Base-by-base conservation (phyloP, 208 protist species). In the Porcisia deanei region DNA sequence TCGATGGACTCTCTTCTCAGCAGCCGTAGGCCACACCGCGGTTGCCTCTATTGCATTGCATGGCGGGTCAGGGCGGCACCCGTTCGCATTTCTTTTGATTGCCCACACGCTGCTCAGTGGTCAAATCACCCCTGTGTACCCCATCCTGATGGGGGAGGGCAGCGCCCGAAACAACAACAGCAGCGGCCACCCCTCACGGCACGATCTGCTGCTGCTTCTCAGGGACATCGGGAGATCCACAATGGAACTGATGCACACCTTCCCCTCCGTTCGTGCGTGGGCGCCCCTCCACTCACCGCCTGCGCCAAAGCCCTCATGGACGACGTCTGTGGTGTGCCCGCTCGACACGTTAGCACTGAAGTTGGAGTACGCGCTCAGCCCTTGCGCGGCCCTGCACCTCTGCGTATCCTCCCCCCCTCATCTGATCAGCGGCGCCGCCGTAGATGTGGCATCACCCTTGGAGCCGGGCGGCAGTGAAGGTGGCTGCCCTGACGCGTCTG, bases 21-120 rank as follows among this genome's bases (percentile, higher is more conserved):
- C 78, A 22, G 57, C 66, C 7, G 52, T 64, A 34, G 57, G 65
- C 22, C 39, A 49, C 45, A 45, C n/a, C 6, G 22, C 20, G 7
- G 37, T 10, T 37, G 22, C 61, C 34, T 37, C 16, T 49, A 30
- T 34, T 52, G 12, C 41, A 49, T 34, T 39, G 16, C 22, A 43
- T 37, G 47, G 39, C 20, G 41, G 43, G 63, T 16, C 25, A 67
- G 41, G 63, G 52, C 68, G n/a, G 12, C 71, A 82, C 25, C 78
- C 72, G 18, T 82, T 82, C 41, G 71, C 78, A 1, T 68, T 77
- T 41, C 72, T 82, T n/a, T 55, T 82, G n/a, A 71, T 82, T 18
- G 52, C 45, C 0, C 34, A 63, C 10, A 77, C 66, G n/a, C 22
- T 74, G 37, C 59, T 82, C 14, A 64, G 66, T 43, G 65, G 78